These are phyloP conservation scores for Fagopyrum tataricum DNA, from an alignment of 148 eudicot genomes.

Conservation along the genomic window DNA sequence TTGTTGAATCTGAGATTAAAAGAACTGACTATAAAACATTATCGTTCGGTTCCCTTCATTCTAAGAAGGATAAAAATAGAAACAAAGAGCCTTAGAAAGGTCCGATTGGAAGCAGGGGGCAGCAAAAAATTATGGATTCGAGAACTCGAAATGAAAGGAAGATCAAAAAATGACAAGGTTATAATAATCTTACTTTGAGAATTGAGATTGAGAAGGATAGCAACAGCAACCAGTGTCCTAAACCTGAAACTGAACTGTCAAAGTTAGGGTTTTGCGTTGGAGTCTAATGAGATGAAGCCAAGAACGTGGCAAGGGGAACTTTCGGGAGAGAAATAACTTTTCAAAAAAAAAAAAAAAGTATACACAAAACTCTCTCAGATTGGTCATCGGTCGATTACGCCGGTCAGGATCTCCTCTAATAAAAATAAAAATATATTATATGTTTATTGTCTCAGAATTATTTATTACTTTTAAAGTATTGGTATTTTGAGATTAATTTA, in stretches of 20 bases:
- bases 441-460: no score
- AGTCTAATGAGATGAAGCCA: neutral
- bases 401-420: no score
- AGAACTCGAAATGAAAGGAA: neutral
- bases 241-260: neutral
- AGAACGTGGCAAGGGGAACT: neutral
- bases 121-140: neutral
- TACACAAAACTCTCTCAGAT: no score
- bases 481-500: no score
- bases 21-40: neutral
- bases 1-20: neutral
- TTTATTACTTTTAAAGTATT: no score
- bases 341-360: no score
- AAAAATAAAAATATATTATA: no score
- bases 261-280: neutral
- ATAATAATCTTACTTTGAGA: neutral
- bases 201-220: neutral
- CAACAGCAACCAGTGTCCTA: neutral
- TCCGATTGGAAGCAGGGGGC: neutral
- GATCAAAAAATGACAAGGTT: neutral
- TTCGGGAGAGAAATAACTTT: neutral
- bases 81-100: neutral
- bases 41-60: neutral
- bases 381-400: no score
- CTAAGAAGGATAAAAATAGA: neutral